Conservation (phyloP, 2,329 filamentous ascomycete genomes). For the Capronia americana region DNA sequence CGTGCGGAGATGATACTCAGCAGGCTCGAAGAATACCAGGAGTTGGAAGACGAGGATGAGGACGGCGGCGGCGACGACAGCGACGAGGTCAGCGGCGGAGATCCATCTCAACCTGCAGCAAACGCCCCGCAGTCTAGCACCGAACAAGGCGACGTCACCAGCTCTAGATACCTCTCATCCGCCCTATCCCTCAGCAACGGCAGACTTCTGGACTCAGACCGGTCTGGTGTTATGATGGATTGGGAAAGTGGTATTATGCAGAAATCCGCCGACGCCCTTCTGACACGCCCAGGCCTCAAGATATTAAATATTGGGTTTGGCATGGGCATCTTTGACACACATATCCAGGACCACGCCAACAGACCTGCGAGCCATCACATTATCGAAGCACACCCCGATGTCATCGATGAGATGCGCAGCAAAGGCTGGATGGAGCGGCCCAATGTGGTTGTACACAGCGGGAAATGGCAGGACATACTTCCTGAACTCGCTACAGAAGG, state of each 20-base stretch:
- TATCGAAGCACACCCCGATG: constrained; percentile 81
- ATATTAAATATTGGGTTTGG: constrained; percentile 88
- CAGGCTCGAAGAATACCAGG: constrained; percentile 80
- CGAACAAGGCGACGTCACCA: constrained; percentile 30
- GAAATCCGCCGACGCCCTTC: constrained; percentile 71
- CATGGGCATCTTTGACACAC: constrained; percentile 84
- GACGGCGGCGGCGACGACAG: constrained; percentile 45
- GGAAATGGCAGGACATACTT: constrained; percentile 82
- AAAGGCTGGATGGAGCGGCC: constrained; percentile 71
- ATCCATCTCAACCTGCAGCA: constrained; percentile 38
- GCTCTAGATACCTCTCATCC: constrained; percentile 66
- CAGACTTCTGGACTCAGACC: constrained; percentile 73
- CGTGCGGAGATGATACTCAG: constrained; percentile 86
- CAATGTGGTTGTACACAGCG: constrained; percentile 67
- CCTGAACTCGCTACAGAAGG: constrained; percentile 71
- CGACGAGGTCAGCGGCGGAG: constrained; percentile 33
- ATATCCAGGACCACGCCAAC: constrained; percentile 68
- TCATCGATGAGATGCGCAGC: constrained; percentile 71
- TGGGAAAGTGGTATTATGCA: constrained; percentile 91
- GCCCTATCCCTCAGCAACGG: constrained; percentile 68
- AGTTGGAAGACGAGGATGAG: constrained; percentile 56
- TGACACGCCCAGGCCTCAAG: constrained; percentile 66
- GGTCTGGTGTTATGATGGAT: constrained; percentile 91
- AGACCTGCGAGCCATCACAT: constrained; percentile 77
- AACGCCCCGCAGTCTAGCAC: constrained; percentile 47